Conservation (phyloP, 2,329 filamentous ascomycete species). For the Dactylellina drechsleri region DNA sequence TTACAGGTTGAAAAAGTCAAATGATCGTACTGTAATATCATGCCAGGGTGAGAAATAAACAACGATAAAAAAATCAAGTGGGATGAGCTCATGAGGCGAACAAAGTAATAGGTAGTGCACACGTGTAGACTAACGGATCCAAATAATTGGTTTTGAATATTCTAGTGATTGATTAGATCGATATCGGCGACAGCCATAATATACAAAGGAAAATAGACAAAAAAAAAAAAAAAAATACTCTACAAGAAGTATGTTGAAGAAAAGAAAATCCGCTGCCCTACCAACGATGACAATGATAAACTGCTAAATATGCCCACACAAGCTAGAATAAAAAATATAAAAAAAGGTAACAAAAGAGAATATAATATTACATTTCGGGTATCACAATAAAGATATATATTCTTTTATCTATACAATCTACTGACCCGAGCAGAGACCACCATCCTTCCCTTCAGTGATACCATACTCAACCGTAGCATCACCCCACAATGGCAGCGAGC, state of each 20-base stretch:
- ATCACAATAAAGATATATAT: neutral
- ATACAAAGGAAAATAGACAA: constrained; percentile 5
- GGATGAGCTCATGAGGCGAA: too few species aligned
- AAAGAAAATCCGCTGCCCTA: neutral
- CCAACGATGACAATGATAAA: neutral
- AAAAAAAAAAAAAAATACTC: constrained; percentile 15
- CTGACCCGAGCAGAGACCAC: constrained; percentile 47
- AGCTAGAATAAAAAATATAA: constrained; percentile 3
- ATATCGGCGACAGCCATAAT: constrained; percentile 19
- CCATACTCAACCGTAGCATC: constrained; percentile 42
- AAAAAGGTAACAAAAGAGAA: neutral
- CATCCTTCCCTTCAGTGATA: constrained; percentile 44
- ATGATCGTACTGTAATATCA: too few species aligned
- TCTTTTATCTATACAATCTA: constrained; percentile 15
- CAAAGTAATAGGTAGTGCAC: too few species aligned
- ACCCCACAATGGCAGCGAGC: constrained; percentile 41
- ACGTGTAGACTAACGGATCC: too few species aligned
- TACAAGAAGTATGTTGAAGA: constrained; percentile 12
- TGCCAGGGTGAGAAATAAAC: too few species aligned
- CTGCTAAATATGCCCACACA: constrained; percentile 26
- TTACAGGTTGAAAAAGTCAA: neutral
- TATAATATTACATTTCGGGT: too few species aligned
- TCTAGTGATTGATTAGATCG: constrained; percentile 15
- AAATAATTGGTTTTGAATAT: neutral
- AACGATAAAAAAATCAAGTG: too few species aligned